Percentiles rank a stretch among this genome's conserved stretches.
These are phyloP conservation scores for Ogataea neopini DNA, from an alignment of 805 yeast genomes.

Conservation along the genomic window DNA sequence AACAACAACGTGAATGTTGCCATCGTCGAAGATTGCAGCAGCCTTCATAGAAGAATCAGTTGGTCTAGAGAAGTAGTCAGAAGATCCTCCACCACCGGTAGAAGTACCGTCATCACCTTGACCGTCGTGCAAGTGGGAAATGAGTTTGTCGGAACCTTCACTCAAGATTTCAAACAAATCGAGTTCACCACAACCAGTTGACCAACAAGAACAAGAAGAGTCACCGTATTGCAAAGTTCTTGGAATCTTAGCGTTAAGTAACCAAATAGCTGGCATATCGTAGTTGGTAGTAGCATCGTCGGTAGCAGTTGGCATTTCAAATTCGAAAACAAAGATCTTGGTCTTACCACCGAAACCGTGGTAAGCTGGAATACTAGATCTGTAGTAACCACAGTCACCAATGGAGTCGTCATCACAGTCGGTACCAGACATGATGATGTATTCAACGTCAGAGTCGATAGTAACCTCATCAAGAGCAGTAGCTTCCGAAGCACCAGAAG, in stretches of 20 bases:
- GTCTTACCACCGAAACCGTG: constrained; percentile 86
- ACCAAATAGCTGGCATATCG: constrained; percentile 99
- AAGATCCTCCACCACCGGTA: constrained; percentile 77
- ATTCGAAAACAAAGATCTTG: constrained; percentile 91
- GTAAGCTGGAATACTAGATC: constrained; percentile 85
- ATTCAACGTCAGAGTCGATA: constrained; percentile 74
- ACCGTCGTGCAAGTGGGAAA: constrained; percentile 80
- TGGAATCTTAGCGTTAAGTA: constrained; percentile 93
- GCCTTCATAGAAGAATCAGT: constrained; percentile 75
- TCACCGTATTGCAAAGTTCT: constrained; percentile 94
- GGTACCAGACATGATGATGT: constrained; percentile 75
- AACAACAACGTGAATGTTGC: constrained; percentile 56
- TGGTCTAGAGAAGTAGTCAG: constrained; percentile 89
- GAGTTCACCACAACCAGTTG: constrained; percentile 95
- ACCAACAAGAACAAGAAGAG: constrained; percentile 90
- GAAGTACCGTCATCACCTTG: constrained; percentile 62
- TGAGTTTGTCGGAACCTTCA: constrained; percentile 72
- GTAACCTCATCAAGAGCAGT: constrained; percentile 68
- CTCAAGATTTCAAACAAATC: constrained; percentile 89
- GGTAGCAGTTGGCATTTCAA: constrained; percentile 77
- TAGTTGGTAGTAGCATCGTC: constrained; percentile 55
- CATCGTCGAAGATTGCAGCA: constrained; percentile 77
- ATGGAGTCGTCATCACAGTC: constrained; percentile 50
- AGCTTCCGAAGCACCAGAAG: constrained; percentile 67
- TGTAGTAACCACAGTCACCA: constrained; percentile 79